Evolutionary conservation across 2,329 filamentous ascomycete genomes (phyloP).

Genomic region (Alternaria panax): DNA sequence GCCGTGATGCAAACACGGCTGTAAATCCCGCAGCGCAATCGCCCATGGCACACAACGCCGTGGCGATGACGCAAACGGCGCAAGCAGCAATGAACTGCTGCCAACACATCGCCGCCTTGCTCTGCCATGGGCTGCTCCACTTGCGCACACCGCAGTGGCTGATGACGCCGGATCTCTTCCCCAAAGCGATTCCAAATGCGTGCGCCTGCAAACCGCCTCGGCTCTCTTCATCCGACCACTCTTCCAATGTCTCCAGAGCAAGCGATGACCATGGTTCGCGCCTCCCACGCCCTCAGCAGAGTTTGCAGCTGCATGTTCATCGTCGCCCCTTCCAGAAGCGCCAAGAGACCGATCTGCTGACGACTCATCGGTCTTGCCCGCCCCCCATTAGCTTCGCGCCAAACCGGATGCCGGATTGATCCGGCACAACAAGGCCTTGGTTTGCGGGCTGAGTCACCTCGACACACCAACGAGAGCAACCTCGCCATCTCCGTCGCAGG

Average conservation of each 20-base stretch:
- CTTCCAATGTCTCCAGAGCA: not conserved
- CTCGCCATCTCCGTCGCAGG: constrained; percentile 22
- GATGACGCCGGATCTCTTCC: constrained; percentile 18
- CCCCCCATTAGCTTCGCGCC: constrained; percentile 13
- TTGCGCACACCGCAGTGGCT: constrained; percentile 7
- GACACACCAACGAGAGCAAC: constrained; percentile 15
- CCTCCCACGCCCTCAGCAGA: constrained; percentile 14
- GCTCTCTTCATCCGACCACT: constrained; percentile 9
- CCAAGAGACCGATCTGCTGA: constrained; percentile 14
- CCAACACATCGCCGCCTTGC: constrained; percentile 17
- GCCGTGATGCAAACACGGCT: constrained; percentile 16
- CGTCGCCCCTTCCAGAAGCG: constrained; percentile 27
- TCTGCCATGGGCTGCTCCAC: constrained; percentile 5
- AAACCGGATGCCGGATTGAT: constrained; percentile 22
- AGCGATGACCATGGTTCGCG: constrained; percentile 9
- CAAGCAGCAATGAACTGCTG: constrained; percentile 24
- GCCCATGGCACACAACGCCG: constrained; percentile 1
- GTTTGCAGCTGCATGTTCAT: constrained; percentile 23
- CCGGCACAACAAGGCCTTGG: constrained; percentile 21
- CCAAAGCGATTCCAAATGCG: constrained; percentile 17
- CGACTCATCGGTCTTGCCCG: constrained; percentile 21
- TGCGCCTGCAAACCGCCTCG: constrained; percentile 15
- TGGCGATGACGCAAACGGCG: constrained; percentile 30
- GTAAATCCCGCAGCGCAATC: constrained; percentile 25
- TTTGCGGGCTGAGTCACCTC: constrained; percentile 36